phyloP scores from a whole-genome alignment of 495 filamentous ascomycete genomes.

The Talaromyces liani region DNA sequence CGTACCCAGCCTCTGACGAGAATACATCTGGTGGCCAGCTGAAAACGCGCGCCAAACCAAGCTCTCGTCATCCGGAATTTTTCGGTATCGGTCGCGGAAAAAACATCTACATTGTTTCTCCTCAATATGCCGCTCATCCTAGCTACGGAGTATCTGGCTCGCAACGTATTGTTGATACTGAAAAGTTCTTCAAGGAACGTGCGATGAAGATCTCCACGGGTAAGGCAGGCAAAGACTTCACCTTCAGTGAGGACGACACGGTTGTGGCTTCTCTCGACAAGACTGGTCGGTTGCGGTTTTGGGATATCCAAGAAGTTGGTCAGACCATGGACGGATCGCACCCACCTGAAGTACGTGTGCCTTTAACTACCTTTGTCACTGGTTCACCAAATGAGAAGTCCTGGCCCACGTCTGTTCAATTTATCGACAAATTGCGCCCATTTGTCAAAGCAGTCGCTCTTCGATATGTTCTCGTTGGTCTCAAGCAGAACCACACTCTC shows the following conservation, averaged over 20 bases:
- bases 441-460: slow-evolving; percentile 79
- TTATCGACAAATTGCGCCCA: slow-evolving; percentile 90
- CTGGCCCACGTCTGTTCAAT: slow-evolving; percentile 90
- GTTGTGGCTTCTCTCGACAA: slow-evolving; percentile 94
- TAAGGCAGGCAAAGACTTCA: slow-evolving; percentile 97
- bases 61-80: slow-evolving; percentile 78
- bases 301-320: slow-evolving; percentile 80
- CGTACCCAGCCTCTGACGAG: slow-evolving; percentile 64
- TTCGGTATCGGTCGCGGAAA: slow-evolving; percentile 95
- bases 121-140: slow-evolving; percentile 62
- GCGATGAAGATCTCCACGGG: slow-evolving; percentile 88
- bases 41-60: slow-evolving; percentile 90
- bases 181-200: slow-evolving; percentile 79
- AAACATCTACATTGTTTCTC: slow-evolving; percentile 85
- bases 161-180: slow-evolving; percentile 68
- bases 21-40: slow-evolving; percentile 81
- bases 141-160: slow-evolving; percentile 63
- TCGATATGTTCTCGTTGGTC: slow-evolving; percentile 90
- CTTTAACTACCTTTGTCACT: slow-evolving; percentile 69
- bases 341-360: slow-evolving; percentile 65
- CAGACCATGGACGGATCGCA: slow-evolving; percentile 43
- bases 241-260: slow-evolving; percentile 92
- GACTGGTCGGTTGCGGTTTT: slow-evolving; percentile 89
- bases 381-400: slow-evolving; percentile 76
- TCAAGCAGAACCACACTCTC: slow-evolving; percentile 98